Evolutionary conservation across 2,329 filamentous ascomycete genomes (phyloP), one percentile per base, ranked within the genome.

Genomic region (Fusarium sororula): DNA sequence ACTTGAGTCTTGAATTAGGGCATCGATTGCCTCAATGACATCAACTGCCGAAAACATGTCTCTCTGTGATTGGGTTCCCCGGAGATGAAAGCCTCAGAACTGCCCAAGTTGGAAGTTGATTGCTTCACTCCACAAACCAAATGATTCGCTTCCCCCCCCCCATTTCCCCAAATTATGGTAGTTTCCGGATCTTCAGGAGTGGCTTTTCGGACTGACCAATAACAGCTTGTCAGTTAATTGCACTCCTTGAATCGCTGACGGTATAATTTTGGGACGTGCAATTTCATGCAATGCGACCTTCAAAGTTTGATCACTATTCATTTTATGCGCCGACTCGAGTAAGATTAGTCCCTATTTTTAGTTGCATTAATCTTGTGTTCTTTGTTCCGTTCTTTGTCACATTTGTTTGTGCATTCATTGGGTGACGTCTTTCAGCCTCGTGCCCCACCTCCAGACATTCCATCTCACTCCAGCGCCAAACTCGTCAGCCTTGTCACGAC

Each of bases 111-210:
- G 37, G 37, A 51, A 28, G 42, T 24, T 48, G 22, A 42, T 28
- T 64, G 26, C 55, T 42, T 32, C 38, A 42, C 50, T 14, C 32
- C 41, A 47, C 53, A 64, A 63, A 42, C 68, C 69, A 72, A 71
- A 73, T 75, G 50, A 42, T 45, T 58, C 61, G 20, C 26, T 58
- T 22, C 24, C 32, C 20, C 59, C 24, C 24, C 39, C 35, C 58
- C 39, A 32, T 64, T 68, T 72, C 72, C 67, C 75, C 74, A 77
- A 75, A 58, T 61, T 75, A 53, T 74, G 67, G 66, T 77, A 73
- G 69, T 51, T 68, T 72, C 75, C 70, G 69, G 66, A 76, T 77
- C 72, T 72, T 78, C 74, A 77, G 66, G 75, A 73, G 75, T 77
- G 72, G 75, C 72, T 70, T 68, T 37, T 61, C 57, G 26, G 30